Evolutionary conservation across 805 yeast species (phyloP).

Genomic region (Cyberlindnera mycetangii): DNA sequence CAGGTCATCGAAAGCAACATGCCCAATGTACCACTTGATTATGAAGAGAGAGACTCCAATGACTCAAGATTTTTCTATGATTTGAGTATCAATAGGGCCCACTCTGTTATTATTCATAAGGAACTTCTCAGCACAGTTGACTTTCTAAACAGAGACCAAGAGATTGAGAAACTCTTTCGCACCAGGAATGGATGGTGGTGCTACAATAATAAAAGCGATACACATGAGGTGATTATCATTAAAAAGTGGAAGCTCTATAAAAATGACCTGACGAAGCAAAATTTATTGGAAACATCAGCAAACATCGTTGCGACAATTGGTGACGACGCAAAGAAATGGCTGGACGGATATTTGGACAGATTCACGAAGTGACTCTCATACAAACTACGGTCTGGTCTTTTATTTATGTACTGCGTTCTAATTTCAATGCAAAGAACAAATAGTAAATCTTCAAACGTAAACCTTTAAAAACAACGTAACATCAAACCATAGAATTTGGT

Average conservation of each 20-base stretch:
- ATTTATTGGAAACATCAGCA: conserved; percentile 20
- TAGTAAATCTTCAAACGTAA: too few species aligned
- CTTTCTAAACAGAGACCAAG: conserved; percentile 2
- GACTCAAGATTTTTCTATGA: conserved; percentile 15
- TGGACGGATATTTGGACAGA: conserved; percentile 14
- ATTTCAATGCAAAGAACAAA: background rate
- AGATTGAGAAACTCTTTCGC: conserved; percentile 19
- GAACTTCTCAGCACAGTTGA: conserved; percentile 15
- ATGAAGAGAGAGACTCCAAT: conserved; percentile 14
- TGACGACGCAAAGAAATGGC: conserved; percentile 23
- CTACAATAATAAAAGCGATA: conserved; percentile 9
- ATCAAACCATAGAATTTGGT: too few species aligned
- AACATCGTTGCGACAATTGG: conserved; percentile 23
- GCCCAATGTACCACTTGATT: conserved; percentile 15
- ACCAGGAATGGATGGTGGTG: conserved; percentile 28
- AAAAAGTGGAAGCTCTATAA: conserved; percentile 19
- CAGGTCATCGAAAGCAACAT: conserved; percentile 18
- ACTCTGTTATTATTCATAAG: conserved; percentile 18
- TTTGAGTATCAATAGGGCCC: conserved; percentile 10
- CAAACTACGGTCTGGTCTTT: background rate
- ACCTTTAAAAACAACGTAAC: too few species aligned
- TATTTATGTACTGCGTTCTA: too few species aligned
- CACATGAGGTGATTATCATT: conserved; percentile 15
- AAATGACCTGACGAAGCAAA: background rate
- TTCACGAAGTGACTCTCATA: background rate